Conservation (phyloP, 2,329 filamentous ascomycete genomes). For the Phialocephala sp. region DNA sequence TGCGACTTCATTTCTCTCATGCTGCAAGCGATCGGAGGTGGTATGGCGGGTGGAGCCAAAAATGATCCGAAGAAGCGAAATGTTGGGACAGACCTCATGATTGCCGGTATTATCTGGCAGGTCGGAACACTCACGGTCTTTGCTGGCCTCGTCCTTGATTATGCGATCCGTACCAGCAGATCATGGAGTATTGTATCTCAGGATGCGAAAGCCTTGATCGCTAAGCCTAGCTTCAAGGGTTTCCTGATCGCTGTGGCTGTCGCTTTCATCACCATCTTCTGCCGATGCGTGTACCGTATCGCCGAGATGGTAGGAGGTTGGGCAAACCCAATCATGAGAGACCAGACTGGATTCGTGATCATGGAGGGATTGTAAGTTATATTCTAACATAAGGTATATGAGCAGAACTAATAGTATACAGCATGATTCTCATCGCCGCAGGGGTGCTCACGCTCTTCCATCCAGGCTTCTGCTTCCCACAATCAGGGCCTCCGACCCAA, state of each 20-base stretch:
- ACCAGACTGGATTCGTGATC: constrained; percentile 63
- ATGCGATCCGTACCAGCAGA: constrained; percentile 47
- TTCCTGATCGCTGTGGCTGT: constrained; percentile 30
- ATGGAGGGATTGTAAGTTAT: constrained; percentile 57
- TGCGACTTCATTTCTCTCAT: constrained; percentile 62
- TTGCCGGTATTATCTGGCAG: constrained; percentile 48
- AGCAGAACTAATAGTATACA: constrained; percentile 3
- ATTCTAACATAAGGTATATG: not conserved
- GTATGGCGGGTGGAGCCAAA: constrained; percentile 48
- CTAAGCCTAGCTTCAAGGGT: constrained; percentile 24
- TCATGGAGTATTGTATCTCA: constrained; percentile 27
- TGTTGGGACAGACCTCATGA: constrained; percentile 44
- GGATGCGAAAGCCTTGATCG: constrained; percentile 20
- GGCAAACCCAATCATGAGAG: constrained; percentile 67
- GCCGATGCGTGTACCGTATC: constrained; percentile 44
- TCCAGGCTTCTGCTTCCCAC: constrained; percentile 41
- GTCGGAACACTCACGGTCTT: constrained; percentile 45
- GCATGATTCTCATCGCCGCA: constrained; percentile 55
- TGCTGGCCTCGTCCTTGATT: constrained; percentile 55
- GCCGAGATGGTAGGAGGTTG: constrained; percentile 69
- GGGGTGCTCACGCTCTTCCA: constrained; percentile 53
- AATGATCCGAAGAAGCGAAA: constrained; percentile 22
- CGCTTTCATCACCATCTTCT: constrained; percentile 30
- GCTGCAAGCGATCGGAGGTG: constrained; percentile 63
- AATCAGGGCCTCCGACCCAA: not conserved